Evolutionary conservation across 2,329 filamentous ascomycete species (phyloP), one percentile per base, ranked within the genome.

Genomic region (Colletotrichum truncatum): DNA sequence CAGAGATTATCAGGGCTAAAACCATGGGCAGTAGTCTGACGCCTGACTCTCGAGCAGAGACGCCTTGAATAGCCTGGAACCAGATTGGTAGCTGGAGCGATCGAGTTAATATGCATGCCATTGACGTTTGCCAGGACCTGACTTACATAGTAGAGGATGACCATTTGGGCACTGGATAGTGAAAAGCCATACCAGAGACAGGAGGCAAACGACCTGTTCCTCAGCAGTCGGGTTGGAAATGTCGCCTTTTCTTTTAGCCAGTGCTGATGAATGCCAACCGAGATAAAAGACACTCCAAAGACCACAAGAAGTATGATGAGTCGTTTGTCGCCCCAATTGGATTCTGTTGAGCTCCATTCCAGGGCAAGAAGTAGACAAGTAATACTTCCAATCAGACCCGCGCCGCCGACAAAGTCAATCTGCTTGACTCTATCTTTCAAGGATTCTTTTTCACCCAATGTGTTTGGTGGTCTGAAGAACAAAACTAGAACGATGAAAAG

Each of bases 401-500:
- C 16, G 2, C 57, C 67, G 6, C 70, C 70, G 8, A 68, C 25
- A 9, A 52, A 55, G 39, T 71, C 85, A 14, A 69, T 46, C 21
- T 64, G 43, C 5, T 26, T 36, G 9, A 69, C 30, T 11, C 54
- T 51, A 11, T 49, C 46, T 23, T 30, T 39, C 32, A n/a, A 14
- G 6, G 39, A 21, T 11, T 28, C 46, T 16, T 39, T 32, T 12
- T 41, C 21, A 21, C 26, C 66, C 0, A n/a, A 14, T 3, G 25
- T 16, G 18, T 32, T n/a, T 5, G 58, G 16, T 1, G 54, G 56
- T 16, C 38, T 48, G 67, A 85, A 81, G 68, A 84, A 81, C 53
- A 86, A 73, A 34, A 80, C 71, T 61, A 88, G 79, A 52, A 82
- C 81, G 12, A 81, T 10, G 12, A 82, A 75, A 4, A 82, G 81